A percentile compares a stretch with the other conserved stretches of the same genome.
phyloP scores from a whole-genome alignment of 2,329 filamentous ascomycete species.

The Cladophialophora psammophila region DNA sequence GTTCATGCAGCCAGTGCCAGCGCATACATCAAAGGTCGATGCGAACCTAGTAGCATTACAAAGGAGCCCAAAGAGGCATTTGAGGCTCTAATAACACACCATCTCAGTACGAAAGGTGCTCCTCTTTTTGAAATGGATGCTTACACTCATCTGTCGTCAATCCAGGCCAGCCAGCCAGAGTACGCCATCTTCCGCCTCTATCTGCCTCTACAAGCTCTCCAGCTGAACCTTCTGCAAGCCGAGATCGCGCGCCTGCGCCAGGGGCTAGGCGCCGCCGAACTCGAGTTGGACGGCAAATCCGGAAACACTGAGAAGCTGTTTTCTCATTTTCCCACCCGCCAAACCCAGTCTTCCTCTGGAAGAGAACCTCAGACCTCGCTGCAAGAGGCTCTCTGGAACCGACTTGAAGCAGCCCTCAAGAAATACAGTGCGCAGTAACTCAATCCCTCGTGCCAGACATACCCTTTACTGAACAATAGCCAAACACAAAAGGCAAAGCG shows the following conservation, averaged over 20 bases:
- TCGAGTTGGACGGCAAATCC: neutral
- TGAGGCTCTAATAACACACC: neutral
- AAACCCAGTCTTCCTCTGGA: neutral
- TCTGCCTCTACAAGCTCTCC: constrained; percentile 39
- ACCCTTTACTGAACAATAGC: no score
- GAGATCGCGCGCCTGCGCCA: constrained; percentile 43
- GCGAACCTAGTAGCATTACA: no score
- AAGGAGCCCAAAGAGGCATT: no score
- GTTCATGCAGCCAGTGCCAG: no score
- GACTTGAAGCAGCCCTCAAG: constrained; percentile 4
- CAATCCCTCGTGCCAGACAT: no score
- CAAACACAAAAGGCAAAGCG: constrained; percentile 8
- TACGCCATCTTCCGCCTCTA: constrained; percentile 44
- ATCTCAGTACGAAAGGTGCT: neutral
- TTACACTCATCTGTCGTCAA: neutral
- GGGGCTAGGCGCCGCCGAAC: neutral
- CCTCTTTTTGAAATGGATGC: constrained; percentile 2
- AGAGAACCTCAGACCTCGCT: neutral
- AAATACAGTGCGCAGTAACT: constrained; percentile 14
- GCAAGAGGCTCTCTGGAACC: constrained; percentile 2
- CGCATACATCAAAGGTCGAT: no score
- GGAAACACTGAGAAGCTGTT: constrained; percentile 2
- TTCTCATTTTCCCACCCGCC: neutral
- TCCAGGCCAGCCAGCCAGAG: constrained; percentile 3
- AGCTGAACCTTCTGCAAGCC: constrained; percentile 44